A percentile compares a stretch with the other conserved stretches of the same genome.
These are phyloP conservation scores for Astrothelium subdiscretum DNA, from an alignment of 495 filamentous ascomycete genomes.

Conservation along the genomic window DNA sequence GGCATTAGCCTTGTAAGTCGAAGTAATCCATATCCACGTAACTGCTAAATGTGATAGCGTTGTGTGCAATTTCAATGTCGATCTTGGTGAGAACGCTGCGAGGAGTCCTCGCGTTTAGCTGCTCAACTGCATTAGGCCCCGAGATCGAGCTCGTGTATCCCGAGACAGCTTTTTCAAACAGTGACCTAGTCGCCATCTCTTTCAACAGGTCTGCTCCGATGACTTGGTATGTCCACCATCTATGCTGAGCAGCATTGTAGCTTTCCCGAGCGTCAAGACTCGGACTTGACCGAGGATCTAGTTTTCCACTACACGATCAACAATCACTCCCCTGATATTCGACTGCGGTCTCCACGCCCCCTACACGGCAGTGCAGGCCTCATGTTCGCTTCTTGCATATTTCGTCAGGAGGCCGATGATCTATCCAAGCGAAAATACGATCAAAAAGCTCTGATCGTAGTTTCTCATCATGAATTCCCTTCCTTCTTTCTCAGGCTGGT, in stretches of 20 bases:
- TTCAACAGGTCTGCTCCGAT: slow-evolving; percentile 20
- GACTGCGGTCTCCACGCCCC: slow-evolving; percentile 15
- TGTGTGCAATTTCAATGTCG: slow-evolving; percentile 4
- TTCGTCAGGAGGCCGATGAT: slow-evolving; percentile 24
- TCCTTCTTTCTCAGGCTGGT: slow-evolving; percentile 21
- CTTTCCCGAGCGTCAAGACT: slow-evolving; percentile 26
- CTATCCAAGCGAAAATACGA: slow-evolving; percentile 26
- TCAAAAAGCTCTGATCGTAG: slow-evolving; percentile 20
- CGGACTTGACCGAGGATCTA: slow-evolving; percentile 20
- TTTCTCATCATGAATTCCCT: slow-evolving; percentile 24
- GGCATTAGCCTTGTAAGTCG: slow-evolving; percentile 1
- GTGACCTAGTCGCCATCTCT: slow-evolving; percentile 24
- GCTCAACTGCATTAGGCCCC: slow-evolving; percentile 13
- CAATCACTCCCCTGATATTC: slow-evolving; percentile 24
- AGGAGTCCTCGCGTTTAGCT: neutral
- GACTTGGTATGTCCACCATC: neutral
- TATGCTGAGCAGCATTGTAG: slow-evolving; percentile 1
- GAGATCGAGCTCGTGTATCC: slow-evolving; percentile 27
- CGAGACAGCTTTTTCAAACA: slow-evolving; percentile 16
- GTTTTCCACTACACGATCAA: slow-evolving; percentile 24
- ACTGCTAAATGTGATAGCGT: neutral
- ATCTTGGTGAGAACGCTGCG: neutral
- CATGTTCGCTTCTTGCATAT: slow-evolving; percentile 21
- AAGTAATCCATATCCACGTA: neutral
- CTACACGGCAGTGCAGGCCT: slow-evolving; percentile 18